A percentile compares a stretch with the other conserved stretches of the same genome.
Conservation (phyloP, 495 filamentous ascomycete species). For the Hypoxylon lienhwacheense region DNA sequence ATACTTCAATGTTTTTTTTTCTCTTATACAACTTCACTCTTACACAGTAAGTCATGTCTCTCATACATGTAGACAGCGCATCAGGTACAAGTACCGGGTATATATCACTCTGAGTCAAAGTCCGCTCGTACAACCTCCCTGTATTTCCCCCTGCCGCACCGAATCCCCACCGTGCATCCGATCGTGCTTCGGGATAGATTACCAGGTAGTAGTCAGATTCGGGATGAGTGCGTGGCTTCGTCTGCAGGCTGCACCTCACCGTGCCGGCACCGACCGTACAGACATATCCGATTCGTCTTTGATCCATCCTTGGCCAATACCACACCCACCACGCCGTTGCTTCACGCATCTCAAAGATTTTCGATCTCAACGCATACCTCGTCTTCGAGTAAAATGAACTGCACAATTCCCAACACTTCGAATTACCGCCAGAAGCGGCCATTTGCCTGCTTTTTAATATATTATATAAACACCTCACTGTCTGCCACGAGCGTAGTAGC, state of each 20-base stretch:
- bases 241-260: slow-evolving; percentile 4
- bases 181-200: no score
- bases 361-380: slow-evolving; percentile 35
- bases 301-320: slow-evolving; percentile 21
- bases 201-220: no score
- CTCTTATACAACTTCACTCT: slow-evolving; percentile 7
- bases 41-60: no score
- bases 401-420: slow-evolving; percentile 30
- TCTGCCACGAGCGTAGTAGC: no score
- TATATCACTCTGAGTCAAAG: slow-evolving; percentile 10
- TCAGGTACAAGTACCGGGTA: no score
- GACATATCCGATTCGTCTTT: slow-evolving; percentile 21
- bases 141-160: slow-evolving; percentile 11
- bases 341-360: no score
- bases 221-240: not conserved
- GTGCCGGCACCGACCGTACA: slow-evolving; percentile 16
- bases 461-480: no score
- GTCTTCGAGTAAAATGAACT: slow-evolving; percentile 41
- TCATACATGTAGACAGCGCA: no score
- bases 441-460: no score
- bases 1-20: no score
- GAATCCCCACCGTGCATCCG: no score
- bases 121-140: slow-evolving; percentile 13
- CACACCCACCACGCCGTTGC: slow-evolving; percentile 10
- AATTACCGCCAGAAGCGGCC: no score